phyloP scores from a whole-genome alignment of 768 basidiomycete genomes.

The Mycena galericulata region DNA sequence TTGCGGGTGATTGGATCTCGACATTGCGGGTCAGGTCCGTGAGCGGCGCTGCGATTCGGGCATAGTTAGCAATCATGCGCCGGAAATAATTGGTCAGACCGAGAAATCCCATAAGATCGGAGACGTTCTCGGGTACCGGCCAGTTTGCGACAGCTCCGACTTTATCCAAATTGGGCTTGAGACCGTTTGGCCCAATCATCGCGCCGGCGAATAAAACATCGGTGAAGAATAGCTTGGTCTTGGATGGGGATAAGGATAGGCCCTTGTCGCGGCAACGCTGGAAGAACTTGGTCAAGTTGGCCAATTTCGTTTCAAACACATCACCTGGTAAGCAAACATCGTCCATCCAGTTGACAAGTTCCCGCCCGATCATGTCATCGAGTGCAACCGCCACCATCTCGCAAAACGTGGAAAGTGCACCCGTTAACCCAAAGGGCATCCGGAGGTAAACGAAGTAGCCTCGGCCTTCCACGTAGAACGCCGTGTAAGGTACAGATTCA shows the following conservation, averaged over 20 bases:
- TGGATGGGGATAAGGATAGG: constrained; percentile 51
- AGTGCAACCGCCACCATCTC: constrained; percentile 42
- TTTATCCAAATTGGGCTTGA: constrained; percentile 51
- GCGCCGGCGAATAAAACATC: constrained; percentile 52
- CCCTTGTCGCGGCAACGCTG: constrained; percentile 40
- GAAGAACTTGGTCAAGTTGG: constrained; percentile 43
- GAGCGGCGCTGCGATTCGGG: constrained; percentile 47
- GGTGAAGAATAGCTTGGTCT: constrained; percentile 50
- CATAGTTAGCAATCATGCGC: constrained; percentile 48
- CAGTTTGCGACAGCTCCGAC: constrained; percentile 53
- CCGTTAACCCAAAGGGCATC: constrained; percentile 57
- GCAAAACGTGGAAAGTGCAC: constrained; percentile 51
- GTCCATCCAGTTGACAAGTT: constrained; percentile 52
- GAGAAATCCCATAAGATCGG: constrained; percentile 48
- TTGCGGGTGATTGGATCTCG: constrained; percentile 34
- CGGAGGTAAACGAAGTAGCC: constrained; percentile 50
- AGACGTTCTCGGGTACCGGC: constrained; percentile 41
- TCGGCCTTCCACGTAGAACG: constrained; percentile 52
- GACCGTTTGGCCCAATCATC: constrained; percentile 44
- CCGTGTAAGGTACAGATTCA: constrained; percentile 44
- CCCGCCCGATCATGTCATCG: constrained; percentile 40
- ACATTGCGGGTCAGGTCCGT: constrained; percentile 42
- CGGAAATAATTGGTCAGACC: constrained; percentile 51
- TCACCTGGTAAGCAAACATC: constrained; percentile 50
- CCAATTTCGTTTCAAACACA: constrained; percentile 44